Base-by-base conservation (phyloP, 805 yeast genomes). In the Metschnikowia dekortorum region DNA sequence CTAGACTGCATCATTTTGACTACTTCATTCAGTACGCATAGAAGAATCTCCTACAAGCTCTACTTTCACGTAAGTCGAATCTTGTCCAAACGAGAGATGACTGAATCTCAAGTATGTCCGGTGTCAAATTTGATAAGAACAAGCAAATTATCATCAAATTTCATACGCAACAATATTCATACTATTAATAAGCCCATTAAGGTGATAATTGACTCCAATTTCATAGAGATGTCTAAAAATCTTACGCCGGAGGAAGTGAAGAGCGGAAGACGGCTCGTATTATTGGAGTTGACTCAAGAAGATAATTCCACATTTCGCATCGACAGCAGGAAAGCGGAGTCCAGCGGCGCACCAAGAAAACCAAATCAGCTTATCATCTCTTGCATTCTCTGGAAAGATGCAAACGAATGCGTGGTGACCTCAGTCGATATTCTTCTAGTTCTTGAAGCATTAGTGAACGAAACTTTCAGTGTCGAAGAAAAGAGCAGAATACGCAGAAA, bases 401-500 rank as follows among this genome's bases (percentile, higher is more conserved):
- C 71, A 44, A 63, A 65, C 35, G 66, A 73, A 52, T 75, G 70
- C 60, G 81, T 73, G 49, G 82, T 83, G 31, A 84, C 89, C 0
- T 79, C 85, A 1, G 89, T 84, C 16, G 89, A 84, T 61, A 71
- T 84, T 39, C 80, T 84, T 14, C 61, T 73, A 18, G 63, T 84
- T 6, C 64, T 84, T 34, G 89, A 84, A 59, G 72, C 74, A 50
- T 68, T 84, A 40, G 81, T 83, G 26, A 75, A 79, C 47, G 78
- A 76, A 54, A 63, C 63, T 42, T 84, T 84, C 62, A 71, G 79
- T 6, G 81, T 83, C 18, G 87, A 84, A 58, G 89, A 84, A 63
- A 84, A 84, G 64, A 84, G 84, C 64, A 70, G 89, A 47, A 82
- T 84, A 30, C 70, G 89, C 48, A 71, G 89, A 48, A 84, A 84